phyloP scores from a whole-genome alignment of 202 grass and related monocot species.

The Zoysia matrella region DNA sequence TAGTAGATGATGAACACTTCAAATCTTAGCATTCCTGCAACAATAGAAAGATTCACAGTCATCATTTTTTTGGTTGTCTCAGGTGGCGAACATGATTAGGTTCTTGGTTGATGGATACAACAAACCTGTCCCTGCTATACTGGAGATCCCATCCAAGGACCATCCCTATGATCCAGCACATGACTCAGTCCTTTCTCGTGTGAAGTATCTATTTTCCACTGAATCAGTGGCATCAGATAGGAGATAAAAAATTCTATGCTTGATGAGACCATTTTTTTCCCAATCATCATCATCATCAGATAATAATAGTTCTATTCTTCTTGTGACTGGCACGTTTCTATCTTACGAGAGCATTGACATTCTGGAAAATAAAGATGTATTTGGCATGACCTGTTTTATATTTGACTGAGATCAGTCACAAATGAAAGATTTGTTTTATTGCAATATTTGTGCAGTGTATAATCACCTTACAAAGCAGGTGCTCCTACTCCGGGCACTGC shows the following conservation, averaged over 20 bases:
- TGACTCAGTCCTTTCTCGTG: slow-evolving; percentile 91
- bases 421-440: too few species aligned
- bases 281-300: too few species aligned
- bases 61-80: slow-evolving; percentile 21
- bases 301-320: too few species aligned
- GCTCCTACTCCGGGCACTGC: too few species aligned
- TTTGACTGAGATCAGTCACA: too few species aligned
- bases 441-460: too few species aligned
- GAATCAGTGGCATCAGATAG: slow-evolving; percentile 85
- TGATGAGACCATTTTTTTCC: too few species aligned
- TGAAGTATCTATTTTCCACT: slow-evolving; percentile 79
- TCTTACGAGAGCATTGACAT: too few species aligned
- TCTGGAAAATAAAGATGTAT: too few species aligned
- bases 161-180: slow-evolving; percentile 85
- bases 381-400: too few species aligned
- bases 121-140: slow-evolving; percentile 79
- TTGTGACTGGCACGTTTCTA: too few species aligned
- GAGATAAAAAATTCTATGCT: slow-evolving; percentile 41
- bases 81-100: slow-evolving; percentile 94
- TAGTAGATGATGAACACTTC: neutral
- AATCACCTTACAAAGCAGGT: too few species aligned
- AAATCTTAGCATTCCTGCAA: neutral
- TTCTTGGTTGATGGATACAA: slow-evolving; percentile 94
- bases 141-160: slow-evolving; percentile 98
- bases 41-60: neutral